A percentile compares a stretch with the other conserved stretches of the same genome.
phyloP scores from a whole-genome alignment of 108 stramenopile genomes.

The Epipyxis sp. region DNA sequence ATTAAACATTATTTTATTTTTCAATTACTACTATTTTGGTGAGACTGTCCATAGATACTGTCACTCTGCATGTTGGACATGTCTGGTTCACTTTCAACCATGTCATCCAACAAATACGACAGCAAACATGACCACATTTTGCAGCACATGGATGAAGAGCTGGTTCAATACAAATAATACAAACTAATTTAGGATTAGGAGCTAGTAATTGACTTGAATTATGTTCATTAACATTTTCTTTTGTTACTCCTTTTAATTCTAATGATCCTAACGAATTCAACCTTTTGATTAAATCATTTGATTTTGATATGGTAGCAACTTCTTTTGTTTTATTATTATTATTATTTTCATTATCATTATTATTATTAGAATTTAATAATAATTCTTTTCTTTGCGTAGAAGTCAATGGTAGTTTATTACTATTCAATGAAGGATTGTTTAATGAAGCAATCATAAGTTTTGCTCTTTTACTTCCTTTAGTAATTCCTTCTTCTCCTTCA shows the following conservation, averaged over 20 bases:
- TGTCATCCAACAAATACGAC: not conserved
- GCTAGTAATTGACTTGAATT: too few species aligned
- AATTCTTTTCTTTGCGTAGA: not conserved
- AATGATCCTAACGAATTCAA: too few species aligned
- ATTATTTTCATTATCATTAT: not conserved
- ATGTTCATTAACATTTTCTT: not conserved
- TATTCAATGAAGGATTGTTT: not conserved
- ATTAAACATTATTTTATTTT: too few species aligned
- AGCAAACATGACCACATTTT: slow-evolving; percentile 29
- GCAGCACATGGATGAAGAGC: slow-evolving; percentile 8
- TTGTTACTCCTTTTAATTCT: not conserved
- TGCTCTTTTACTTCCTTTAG: slow-evolving; percentile 6
- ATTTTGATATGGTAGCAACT: not conserved
- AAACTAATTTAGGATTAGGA: too few species aligned
- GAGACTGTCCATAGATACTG: too few species aligned
- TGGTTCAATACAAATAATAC: slow-evolving; percentile 5
- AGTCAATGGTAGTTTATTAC: not conserved
- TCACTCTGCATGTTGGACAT: slow-evolving; percentile 10
- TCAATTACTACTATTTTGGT: too few species aligned
- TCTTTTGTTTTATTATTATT: not conserved
- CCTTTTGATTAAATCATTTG: too few species aligned
- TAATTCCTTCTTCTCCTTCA: not conserved
- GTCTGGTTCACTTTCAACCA: not conserved
- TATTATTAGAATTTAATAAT: not conserved
- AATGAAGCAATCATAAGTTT: too few species aligned